Evolutionary conservation across 140 eudicot genomes (phyloP).

Genomic region (Flaveria floridana): DNA sequence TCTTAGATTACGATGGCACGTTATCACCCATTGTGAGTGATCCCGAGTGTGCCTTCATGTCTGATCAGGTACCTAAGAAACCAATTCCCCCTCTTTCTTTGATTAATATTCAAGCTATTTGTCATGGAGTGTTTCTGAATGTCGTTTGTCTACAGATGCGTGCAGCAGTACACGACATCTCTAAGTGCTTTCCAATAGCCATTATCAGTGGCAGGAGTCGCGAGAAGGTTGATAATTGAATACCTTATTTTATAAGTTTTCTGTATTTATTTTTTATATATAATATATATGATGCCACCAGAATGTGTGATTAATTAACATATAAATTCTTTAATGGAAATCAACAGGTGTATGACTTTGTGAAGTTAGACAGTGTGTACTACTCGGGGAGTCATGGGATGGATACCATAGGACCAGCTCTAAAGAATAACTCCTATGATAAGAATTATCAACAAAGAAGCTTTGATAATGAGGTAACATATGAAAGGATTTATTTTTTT

Average conservation of each 20-base stretch:
- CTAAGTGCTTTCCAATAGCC: conserved; percentile 73
- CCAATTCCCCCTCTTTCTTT: background rate
- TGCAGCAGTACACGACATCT: conserved; percentile 59
- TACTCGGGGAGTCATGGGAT: conserved; percentile 98
- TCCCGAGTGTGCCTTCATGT: conserved; percentile 91
- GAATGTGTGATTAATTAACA: background rate
- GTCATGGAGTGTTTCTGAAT: background rate
- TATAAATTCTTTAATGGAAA: background rate
- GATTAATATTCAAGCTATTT: background rate
- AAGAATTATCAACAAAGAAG: conserved; percentile 44
- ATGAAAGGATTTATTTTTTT: background rate
- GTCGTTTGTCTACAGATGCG: conserved; percentile 56
- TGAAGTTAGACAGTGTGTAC: conserved; percentile 57
- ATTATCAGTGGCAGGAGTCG: conserved; percentile 90
- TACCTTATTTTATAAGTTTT: conserved; percentile 9
- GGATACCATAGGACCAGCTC: conserved; percentile 77
- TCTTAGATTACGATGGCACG: conserved; percentile 93
- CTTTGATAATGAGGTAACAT: conserved; percentile 50
- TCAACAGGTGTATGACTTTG: conserved; percentile 65
- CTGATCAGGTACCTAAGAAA: conserved; percentile 56
- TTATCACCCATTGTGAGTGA: conserved; percentile 91
- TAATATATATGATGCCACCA: background rate
- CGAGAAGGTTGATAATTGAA: conserved; percentile 49
- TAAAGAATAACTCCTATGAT: conserved; percentile 36
- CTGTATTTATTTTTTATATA: background rate